phyloP scores from a whole-genome alignment of 768 basidiomycete genomes.

The Strobilomyces dryophilus region DNA sequence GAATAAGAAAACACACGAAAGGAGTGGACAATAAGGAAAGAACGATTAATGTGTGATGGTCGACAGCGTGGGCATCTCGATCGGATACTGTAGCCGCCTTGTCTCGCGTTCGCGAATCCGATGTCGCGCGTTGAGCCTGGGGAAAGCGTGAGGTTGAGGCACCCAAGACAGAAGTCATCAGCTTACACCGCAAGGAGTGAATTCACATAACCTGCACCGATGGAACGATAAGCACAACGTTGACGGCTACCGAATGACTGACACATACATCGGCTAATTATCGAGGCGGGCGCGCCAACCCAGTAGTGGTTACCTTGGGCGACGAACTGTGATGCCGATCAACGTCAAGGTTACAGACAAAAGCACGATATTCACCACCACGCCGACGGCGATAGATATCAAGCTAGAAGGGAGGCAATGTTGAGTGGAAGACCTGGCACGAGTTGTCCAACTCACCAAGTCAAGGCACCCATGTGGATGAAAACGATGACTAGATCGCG shows the following conservation, averaged over 20 bases:
- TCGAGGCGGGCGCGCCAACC: constrained; percentile 4
- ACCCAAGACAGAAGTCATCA: not conserved
- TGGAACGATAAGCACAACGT: not conserved
- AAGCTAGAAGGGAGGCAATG: not conserved
- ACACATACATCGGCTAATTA: constrained; percentile 9
- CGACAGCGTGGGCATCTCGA: constrained; percentile 6
- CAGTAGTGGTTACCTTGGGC: constrained; percentile 6
- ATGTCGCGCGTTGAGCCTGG: constrained; percentile 8
- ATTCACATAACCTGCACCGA: constrained; percentile 11
- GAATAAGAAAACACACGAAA: too few species aligned
- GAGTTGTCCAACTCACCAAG: constrained; percentile 1
- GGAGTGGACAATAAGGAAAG: too few species aligned
- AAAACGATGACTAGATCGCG: constrained; percentile 11
- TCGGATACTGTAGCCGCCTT: not conserved
- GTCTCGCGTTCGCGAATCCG: constrained; percentile 9
- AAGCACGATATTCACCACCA: constrained; percentile 4
- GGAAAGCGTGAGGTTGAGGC: too few species aligned
- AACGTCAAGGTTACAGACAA: not conserved
- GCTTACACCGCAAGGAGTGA: constrained; percentile 13
- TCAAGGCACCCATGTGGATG: constrained; percentile 13
- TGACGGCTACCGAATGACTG: not conserved
- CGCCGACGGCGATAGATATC: constrained; percentile 2
- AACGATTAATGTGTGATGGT: not conserved
- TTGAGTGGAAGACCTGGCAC: not conserved
- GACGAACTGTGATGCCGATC: constrained; percentile 5